phyloP scores from a whole-genome alignment of 352 stramenopile species.

The Phytophthora rubi region DNA sequence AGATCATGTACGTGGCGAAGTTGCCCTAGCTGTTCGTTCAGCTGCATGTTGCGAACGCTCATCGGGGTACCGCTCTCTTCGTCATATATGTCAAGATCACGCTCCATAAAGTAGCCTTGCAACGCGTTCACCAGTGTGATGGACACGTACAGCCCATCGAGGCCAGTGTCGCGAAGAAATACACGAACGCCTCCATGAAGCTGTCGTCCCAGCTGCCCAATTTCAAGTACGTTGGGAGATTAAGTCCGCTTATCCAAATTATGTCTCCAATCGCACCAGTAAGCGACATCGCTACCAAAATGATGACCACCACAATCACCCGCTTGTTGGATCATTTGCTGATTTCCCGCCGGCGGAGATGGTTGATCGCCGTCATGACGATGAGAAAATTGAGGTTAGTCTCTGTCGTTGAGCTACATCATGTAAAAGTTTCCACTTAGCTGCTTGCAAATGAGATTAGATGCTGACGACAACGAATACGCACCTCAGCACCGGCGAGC shows the following conservation, averaged over 20 bases:
- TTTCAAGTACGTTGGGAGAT: constrained; percentile 48
- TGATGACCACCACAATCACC: constrained; percentile 79
- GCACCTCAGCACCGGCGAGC: too few species aligned
- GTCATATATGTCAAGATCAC: constrained; percentile 90
- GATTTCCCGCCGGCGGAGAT: too few species aligned
- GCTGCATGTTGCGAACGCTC: constrained; percentile 84
- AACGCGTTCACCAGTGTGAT: constrained; percentile 90
- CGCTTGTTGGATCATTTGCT: constrained; percentile 53
- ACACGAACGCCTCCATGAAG: constrained; percentile 76
- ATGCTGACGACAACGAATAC: too few species aligned
- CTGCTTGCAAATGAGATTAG: too few species aligned
- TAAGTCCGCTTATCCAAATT: constrained; percentile 52
- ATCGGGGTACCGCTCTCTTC: constrained; percentile 70
- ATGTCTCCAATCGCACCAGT: constrained; percentile 67
- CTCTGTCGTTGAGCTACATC: too few species aligned
- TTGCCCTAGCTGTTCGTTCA: constrained; percentile 89
- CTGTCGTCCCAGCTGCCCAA: constrained; percentile 42
- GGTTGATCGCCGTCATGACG: too few species aligned
- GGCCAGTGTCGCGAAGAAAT: constrained; percentile 85
- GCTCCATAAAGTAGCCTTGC: constrained; percentile 89
- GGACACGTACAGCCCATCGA: constrained; percentile 89
- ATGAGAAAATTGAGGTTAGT: too few species aligned
- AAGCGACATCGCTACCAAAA: constrained; percentile 77
- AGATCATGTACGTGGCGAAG: constrained; percentile 46
- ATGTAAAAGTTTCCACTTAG: too few species aligned